Base-by-base conservation (phyloP, 1,284 basidiomycete genomes). In the Neonothopanus nambi region DNA sequence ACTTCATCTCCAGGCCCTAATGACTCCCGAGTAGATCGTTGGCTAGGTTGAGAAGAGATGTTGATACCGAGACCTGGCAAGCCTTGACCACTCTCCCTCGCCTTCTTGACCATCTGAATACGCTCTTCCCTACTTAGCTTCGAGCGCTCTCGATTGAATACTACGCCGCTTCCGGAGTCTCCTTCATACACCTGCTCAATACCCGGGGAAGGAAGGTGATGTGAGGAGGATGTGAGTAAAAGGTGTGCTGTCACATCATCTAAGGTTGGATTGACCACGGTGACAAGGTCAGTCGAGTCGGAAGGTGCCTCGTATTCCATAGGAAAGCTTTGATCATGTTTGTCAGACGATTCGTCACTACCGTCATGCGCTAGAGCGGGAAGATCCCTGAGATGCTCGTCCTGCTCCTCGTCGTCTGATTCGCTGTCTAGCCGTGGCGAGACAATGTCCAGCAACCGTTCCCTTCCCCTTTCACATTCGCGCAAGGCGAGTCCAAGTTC, bases 1-100 rank as follows among this genome's bases (percentile, higher is more conserved):
- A 92, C 88, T 56, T 91, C 89, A 1, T 82, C 85, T 11, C 84
- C 81, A 9, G 87, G 89, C 0, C 86, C 88, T 84, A 85, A 87
- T 49, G 72, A 71, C 63, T 81, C 80, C 38, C 42, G 49, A 35
- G 58, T 55, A 21, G 49, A 36, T n/a, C 40, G 30, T 17, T 18
- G 21, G 5, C 13, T 30, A 23, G 13, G 20, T 26, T 21, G 41
- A 42, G 13, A 21, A 23, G 21, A 7, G 13, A 33, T 33, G 30
- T 33, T 33, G 4, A 33, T 33, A 11, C 3, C 30, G 9, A 33
- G 30, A 18, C 23, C 49, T 24, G 30, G 21, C 12, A 12, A 39
- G 38, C 23, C 8, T 40, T 48, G 46, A 20, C 64, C 61, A 36
- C 69, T 76, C 60, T 81, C 80, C 51, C 89, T 74, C 45, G 74